These are phyloP conservation scores for Triticum urartu DNA, from an alignment of 176 grass and related monocot genomes.

Conservation along the genomic window DNA sequence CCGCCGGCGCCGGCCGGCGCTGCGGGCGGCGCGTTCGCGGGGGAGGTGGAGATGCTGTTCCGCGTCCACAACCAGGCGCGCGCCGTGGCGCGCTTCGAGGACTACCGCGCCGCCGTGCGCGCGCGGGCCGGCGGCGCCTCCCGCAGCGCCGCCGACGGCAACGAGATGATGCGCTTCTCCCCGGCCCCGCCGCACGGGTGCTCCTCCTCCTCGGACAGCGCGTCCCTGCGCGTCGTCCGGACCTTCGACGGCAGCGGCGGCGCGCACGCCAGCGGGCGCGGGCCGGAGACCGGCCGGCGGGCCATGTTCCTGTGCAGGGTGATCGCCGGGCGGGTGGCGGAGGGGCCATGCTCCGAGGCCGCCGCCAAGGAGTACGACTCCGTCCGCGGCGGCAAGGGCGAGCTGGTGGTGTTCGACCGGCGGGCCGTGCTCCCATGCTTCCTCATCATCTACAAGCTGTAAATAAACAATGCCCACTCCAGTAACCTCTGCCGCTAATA, in stretches of 20 bases:
- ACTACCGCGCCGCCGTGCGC: slow-evolving; percentile 66
- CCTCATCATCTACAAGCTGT: slow-evolving; percentile 87
- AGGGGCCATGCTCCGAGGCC: background rate
- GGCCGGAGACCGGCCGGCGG: slow-evolving; percentile 35
- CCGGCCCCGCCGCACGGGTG: slow-evolving; percentile 29
- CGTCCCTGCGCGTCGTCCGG: slow-evolving; percentile 39
- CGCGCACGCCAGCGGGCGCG: slow-evolving; percentile 62
- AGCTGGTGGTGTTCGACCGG: slow-evolving; percentile 79
- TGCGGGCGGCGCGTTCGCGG: slow-evolving; percentile 39
- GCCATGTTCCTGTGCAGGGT: slow-evolving; percentile 95
- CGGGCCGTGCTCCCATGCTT: slow-evolving; percentile 92
- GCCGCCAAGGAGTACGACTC: slow-evolving; percentile 57
- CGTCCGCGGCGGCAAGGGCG: slow-evolving; percentile 53
- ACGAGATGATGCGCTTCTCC: slow-evolving; percentile 93
- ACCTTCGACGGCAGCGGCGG: slow-evolving; percentile 88
- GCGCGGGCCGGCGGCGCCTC: slow-evolving; percentile 39
- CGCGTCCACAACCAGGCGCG: slow-evolving; percentile 77
- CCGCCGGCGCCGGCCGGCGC: background rate
- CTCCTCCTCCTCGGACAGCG: background rate
- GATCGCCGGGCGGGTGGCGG: slow-evolving; percentile 70
- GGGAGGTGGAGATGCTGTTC: slow-evolving; percentile 91
- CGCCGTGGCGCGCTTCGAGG: slow-evolving; percentile 81
- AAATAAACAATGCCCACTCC: slow-evolving; percentile 15
- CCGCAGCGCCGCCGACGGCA: slow-evolving; percentile 78
- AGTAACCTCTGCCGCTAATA: slow-evolving; percentile 32